Conservation (phyloP, 2,329 filamentous ascomycete species). For the Pestalotiopsis sp. region DNA sequence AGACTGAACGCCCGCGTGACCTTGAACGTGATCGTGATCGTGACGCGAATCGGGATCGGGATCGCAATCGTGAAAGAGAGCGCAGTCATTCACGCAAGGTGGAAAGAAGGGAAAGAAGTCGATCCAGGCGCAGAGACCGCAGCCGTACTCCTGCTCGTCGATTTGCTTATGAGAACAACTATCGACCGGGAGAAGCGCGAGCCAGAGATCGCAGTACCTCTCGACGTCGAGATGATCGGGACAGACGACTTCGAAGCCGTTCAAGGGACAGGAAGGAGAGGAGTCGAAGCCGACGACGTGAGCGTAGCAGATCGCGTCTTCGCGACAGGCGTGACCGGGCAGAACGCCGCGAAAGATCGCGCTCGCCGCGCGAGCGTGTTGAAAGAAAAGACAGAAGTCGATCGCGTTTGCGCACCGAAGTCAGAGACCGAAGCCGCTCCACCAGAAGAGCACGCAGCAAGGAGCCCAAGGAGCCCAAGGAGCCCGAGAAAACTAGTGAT, state of each 20-base stretch:
- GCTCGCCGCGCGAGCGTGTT: constrained; percentile 28
- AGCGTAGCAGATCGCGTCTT: constrained; percentile 27
- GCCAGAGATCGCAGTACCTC: constrained; percentile 28
- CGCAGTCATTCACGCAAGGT: constrained; percentile 13
- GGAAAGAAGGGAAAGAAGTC: constrained; percentile 7
- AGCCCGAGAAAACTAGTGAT: constrained; percentile 20
- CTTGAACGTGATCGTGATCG: constrained; percentile 17
- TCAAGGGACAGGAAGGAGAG: constrained; percentile 15
- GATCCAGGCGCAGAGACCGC: constrained; percentile 6
- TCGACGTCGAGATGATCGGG: constrained; percentile 24
- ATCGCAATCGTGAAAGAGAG: constrained; percentile 1
- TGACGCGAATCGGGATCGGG: constrained; percentile 29
- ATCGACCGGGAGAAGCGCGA: constrained; percentile 23
- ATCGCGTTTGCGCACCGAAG: constrained; percentile 22
- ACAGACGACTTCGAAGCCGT: constrained; percentile 22
- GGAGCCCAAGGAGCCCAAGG: constrained; percentile 17
- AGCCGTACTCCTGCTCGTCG: background rate
- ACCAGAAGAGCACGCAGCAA: constrained; percentile 21
- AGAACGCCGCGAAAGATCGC: constrained; percentile 28
- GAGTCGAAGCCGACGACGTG: constrained; percentile 19
- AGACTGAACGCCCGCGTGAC: background rate
- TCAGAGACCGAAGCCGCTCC: constrained; percentile 22
- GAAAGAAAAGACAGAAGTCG: constrained; percentile 30
- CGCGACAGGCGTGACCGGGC: constrained; percentile 27
- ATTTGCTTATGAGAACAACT: constrained; percentile 25